Conservation (phyloP, 176 grass and related monocot genomes). For the Cymbopogon citratus region DNA sequence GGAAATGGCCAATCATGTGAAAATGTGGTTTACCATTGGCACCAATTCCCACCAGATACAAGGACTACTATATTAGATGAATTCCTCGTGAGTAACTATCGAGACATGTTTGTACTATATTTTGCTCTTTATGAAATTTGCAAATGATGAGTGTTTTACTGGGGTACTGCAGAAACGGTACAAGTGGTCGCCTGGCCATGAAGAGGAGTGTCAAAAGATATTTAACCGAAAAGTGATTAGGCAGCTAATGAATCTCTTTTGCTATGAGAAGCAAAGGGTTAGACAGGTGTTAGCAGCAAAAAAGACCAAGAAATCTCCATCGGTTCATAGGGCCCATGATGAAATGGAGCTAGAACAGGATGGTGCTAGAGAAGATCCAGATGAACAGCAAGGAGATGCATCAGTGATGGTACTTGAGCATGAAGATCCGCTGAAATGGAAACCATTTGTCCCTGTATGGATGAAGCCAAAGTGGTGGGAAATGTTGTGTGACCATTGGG, state of each 20-base stretch:
- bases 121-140: constrained; percentile 17
- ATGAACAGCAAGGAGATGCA: background rate
- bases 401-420: background rate
- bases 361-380: constrained; percentile 21
- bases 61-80: constrained; percentile 30
- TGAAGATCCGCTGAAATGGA: constrained; percentile 39
- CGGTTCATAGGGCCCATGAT: background rate
- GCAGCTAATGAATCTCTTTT: constrained; percentile 36
- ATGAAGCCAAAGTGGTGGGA: constrained; percentile 42
- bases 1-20: constrained; percentile 24
- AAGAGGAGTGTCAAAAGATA: constrained; percentile 43
- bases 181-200: constrained; percentile 37
- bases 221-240: constrained; percentile 40
- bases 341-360: constrained; percentile 4
- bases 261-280: constrained; percentile 41
- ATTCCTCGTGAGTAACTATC: constrained; percentile 47
- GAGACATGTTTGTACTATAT: background rate
- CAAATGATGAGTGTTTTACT: constrained; percentile 4
- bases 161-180: constrained; percentile 40
- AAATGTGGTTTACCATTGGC: constrained; percentile 41
- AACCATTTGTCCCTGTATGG: constrained; percentile 43
- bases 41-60: constrained; percentile 29
- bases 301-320: constrained; percentile 2
- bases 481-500: constrained; percentile 50
- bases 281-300: constrained; percentile 21